Percentiles rank a stretch among this genome's conserved stretches.
Evolutionary conservation across 2,329 filamentous ascomycete genomes (phyloP).

Genomic region (Penicillium sp.): DNA sequence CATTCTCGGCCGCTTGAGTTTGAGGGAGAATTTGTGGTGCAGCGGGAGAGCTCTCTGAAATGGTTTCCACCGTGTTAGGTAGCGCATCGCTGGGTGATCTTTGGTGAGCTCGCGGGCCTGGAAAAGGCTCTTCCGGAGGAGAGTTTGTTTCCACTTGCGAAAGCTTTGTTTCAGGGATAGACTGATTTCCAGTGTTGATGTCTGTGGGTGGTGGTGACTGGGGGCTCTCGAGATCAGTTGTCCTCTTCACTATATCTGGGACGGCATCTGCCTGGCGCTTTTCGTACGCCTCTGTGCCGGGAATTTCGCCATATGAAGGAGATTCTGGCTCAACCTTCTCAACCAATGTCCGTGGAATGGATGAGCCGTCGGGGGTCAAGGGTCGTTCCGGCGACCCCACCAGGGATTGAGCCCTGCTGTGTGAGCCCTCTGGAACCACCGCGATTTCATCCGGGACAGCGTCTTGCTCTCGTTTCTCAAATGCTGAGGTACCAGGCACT

Average conservation of each 20-base stretch:
- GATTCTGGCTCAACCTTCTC: constrained; percentile 55
- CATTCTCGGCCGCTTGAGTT: constrained; percentile 50
- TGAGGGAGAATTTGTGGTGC: constrained; percentile 15
- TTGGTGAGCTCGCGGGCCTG: constrained; percentile 36
- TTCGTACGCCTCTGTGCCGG: constrained; percentile 55
- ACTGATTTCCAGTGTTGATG: constrained; percentile 9
- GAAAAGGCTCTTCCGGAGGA: constrained; percentile 27
- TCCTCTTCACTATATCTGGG: constrained; percentile 53
- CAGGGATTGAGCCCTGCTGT: constrained; percentile 38
- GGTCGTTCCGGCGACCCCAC: constrained; percentile 43
- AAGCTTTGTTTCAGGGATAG: constrained; percentile 42
- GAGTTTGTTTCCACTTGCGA: constrained; percentile 41
- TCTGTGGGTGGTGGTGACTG: constrained; percentile 19
- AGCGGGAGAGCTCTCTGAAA: constrained; percentile 19
- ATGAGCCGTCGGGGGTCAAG: constrained; percentile 47
- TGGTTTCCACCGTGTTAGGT: constrained; percentile 44
- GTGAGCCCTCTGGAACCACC: constrained; percentile 46
- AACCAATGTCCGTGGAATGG: constrained; percentile 55
- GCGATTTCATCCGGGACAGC: constrained; percentile 60
- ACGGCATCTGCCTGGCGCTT: constrained; percentile 53
- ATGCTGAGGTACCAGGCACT: constrained; percentile 56
- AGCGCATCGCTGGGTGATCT: constrained; percentile 40
- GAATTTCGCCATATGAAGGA: constrained; percentile 56
- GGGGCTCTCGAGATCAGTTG: constrained; percentile 36
- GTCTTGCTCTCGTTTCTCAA: constrained; percentile 53